Conservation (phyloP, 148 eudicot genomes). For the Dysphania ambrosioides region DNA sequence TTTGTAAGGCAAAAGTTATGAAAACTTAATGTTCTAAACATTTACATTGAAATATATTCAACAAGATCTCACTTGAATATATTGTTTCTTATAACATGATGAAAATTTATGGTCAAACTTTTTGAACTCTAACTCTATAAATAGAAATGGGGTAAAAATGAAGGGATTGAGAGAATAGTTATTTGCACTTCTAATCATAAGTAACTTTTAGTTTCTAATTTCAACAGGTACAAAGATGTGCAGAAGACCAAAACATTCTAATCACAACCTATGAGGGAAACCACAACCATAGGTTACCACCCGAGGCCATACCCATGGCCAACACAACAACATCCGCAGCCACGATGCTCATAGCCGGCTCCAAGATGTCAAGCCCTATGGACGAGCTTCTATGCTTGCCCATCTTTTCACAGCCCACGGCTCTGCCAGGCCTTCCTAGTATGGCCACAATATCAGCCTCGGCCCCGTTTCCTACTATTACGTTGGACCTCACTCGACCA, state of each 20-base stretch:
- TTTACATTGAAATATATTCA: too few species aligned
- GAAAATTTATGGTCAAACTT: too few species aligned
- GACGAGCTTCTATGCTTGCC: slow-evolving; percentile 27
- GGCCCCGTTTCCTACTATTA: slow-evolving; percentile 47
- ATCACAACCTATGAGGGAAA: slow-evolving; percentile 45
- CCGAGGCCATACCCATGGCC: slow-evolving; percentile 42
- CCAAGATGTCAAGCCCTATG: slow-evolving; percentile 35
- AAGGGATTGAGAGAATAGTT: too few species aligned
- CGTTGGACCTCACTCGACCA: slow-evolving; percentile 49
- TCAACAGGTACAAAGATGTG: slow-evolving; percentile 43
- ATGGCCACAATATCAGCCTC: slow-evolving; percentile 57
- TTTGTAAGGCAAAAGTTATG: too few species aligned
- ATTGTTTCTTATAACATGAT: too few species aligned
- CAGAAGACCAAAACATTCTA: slow-evolving; percentile 40
- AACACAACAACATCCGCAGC: slow-evolving; percentile 40
- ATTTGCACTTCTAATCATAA: too few species aligned
- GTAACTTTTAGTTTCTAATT: background rate
- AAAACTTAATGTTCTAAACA: too few species aligned
- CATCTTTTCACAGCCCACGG: slow-evolving; percentile 27
- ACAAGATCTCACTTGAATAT: too few species aligned
- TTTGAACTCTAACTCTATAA: too few species aligned
- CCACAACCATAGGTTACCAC: slow-evolving; percentile 43
- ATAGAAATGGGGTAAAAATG: too few species aligned
- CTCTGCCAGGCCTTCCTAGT: slow-evolving; percentile 37
- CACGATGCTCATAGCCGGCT: slow-evolving; percentile 37